Evolutionary conservation across 345 rosid genomes (phyloP).

Genomic region (Ailanthus altissimus): DNA sequence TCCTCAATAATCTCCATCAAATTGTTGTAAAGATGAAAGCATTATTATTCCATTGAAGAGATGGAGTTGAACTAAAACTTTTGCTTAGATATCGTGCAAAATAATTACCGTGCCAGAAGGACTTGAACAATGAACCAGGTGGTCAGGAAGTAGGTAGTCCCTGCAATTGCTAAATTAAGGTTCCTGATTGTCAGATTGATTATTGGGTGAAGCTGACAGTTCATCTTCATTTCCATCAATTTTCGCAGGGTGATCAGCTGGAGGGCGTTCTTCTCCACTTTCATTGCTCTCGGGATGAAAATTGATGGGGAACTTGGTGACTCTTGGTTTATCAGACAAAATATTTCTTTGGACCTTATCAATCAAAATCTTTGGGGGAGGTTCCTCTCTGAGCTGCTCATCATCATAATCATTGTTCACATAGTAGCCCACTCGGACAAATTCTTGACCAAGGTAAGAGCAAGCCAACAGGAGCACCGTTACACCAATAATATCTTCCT

Average conservation of each 20-base stretch:
- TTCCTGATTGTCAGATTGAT: conserved; percentile 35
- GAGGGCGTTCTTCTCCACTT: conserved; percentile 37
- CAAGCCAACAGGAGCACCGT: conserved; percentile 74
- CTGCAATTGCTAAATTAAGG: conserved; percentile 20
- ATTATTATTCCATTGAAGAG: not conserved
- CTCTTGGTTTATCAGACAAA: conserved; percentile 86
- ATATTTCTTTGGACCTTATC: conserved; percentile 86
- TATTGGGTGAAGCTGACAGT: conserved; percentile 31
- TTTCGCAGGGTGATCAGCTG: conserved; percentile 45
- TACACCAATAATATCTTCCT: conserved; percentile 79
- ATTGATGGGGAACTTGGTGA: conserved; percentile 90
- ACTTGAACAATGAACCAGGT: conserved; percentile 12
- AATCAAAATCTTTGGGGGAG: conserved; percentile 71
- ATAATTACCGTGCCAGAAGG: conserved; percentile 4
- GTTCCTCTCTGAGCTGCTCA: conserved; percentile 89
- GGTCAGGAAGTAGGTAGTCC: not conserved
- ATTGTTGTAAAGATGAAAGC: not conserved
- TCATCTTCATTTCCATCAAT: conserved; percentile 40
- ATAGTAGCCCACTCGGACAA: conserved; percentile 74
- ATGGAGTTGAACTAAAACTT: conserved; percentile 9
- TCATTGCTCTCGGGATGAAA: conserved; percentile 74
- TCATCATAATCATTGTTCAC: conserved; percentile 89
- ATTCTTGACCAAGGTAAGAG: conserved; percentile 77
- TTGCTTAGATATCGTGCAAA: conserved; percentile 1
- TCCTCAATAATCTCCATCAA: conserved; percentile 9